Conservation (phyloP, 371 early-diverging fungal species). For the Cokeromyces recurvatus region DNA sequence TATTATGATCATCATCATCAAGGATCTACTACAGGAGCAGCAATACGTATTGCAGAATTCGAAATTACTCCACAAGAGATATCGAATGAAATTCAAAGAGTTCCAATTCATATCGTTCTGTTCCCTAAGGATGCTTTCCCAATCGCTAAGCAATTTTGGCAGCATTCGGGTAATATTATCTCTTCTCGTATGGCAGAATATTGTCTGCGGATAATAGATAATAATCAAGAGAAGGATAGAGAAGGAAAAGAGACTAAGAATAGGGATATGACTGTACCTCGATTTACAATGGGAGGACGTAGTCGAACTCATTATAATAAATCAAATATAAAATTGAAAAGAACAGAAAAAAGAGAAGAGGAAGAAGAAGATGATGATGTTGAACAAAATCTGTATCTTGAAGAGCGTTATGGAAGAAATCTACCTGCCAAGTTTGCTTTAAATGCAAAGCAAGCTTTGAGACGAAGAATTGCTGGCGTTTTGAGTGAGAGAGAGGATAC, state of each 20-base stretch:
- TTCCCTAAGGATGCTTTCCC: conserved; percentile 65
- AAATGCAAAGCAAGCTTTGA: conserved; percentile 68
- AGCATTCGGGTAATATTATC: conserved; percentile 88
- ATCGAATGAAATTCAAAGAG: conserved; percentile 21
- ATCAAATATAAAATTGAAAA: neutral
- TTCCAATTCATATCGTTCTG: conserved; percentile 65
- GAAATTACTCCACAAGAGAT: conserved; percentile 41
- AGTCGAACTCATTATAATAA: conserved; percentile 20
- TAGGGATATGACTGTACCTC: conserved; percentile 2
- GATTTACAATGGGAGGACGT: conserved; percentile 12
- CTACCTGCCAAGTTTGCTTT: conserved; percentile 65
- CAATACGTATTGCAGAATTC: conserved; percentile 62
- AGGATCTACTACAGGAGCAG: conserved; percentile 13
- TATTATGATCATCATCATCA: too few relatives aligned
- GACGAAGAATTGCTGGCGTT: conserved; percentile 81
- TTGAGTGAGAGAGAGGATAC: conserved; percentile 35
- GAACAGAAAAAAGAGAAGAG: neutral
- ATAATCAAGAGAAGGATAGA: conserved; percentile 14
- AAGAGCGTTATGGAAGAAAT: conserved; percentile 92
- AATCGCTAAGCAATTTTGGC: conserved; percentile 91
- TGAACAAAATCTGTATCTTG: conserved; percentile 65
- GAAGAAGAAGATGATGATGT: conserved; percentile 32
- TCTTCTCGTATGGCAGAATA: conserved; percentile 85
- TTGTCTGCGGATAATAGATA: conserved; percentile 65
- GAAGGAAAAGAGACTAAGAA: neutral